Evolutionary conservation across 805 yeast species (phyloP), one percentile per base, ranked within the genome.

Genomic region (Pichia nanzhaoensis): DNA sequence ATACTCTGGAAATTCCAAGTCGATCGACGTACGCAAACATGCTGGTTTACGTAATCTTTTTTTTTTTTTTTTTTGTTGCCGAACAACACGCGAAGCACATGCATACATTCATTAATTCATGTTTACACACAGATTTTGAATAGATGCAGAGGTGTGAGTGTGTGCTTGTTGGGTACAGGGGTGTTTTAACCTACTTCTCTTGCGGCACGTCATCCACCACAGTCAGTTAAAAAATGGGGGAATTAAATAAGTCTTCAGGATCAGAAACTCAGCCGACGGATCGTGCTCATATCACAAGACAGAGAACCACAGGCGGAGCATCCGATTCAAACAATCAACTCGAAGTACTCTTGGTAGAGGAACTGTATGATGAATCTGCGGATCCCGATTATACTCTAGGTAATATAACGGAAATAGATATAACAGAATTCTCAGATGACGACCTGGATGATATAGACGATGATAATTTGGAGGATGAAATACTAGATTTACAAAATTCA

Each of bases 311-410:
- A 14, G 24, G 20, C 10, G 28, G 10, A 10, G 6, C 28, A 6
- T 19, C 41, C 13, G 21, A 30, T 4, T 20, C 28, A 22, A 31
- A 6, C 14, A 20, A 22, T 13, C 12, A 28, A 8, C 34, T 14
- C n/a, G 38, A 19, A 9, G 24, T 24, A 5, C 22, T 17, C 18
- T 20, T 41, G 5, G 16, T 46, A 16, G 58, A 59, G 17, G 55
- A 53, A 22, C 41, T 57, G 1, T 60, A 59, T 39, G 57, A 58
- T 37, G 60, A 56, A 42, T 53, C 56, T 2, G 52, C 49, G 1
- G 64, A 59, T 41, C 63, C 63, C 1, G 63, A 60, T 41, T 59
- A 44, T 44, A 58, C 58, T 1, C 17, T 53, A 4, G 45, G 48
- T 16, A 40, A 47, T 3, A 34, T 51, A 1, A 39, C 49, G 3